A percentile compares a stretch with the other conserved stretches of the same genome.
phyloP scores from a whole-genome alignment of 2,329 filamentous ascomycete species.

The Ampelomyces quisqualis region DNA sequence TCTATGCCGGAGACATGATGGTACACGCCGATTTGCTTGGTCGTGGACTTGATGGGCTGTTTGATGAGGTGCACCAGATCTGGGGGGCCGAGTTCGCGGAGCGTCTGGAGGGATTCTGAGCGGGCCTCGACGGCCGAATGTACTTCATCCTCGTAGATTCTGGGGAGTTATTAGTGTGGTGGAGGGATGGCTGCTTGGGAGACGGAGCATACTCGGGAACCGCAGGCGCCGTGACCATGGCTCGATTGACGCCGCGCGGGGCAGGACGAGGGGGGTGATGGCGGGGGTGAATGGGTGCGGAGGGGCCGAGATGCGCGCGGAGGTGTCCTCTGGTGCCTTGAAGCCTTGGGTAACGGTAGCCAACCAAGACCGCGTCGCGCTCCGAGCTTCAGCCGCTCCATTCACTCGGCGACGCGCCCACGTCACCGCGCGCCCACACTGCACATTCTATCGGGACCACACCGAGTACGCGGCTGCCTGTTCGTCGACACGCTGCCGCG shows the following conservation, averaged over 20 bases:
- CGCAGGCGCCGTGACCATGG: conserved; percentile 47
- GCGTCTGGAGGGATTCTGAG: conserved; percentile 79
- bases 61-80: conserved; percentile 96
- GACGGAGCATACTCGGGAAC: conserved; percentile 45
- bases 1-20: conserved; percentile 98
- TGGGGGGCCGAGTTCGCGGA: conserved; percentile 92
- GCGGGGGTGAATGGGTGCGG: conserved; percentile 11
- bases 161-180: conserved; percentile 48
- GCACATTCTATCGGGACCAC: not conserved
- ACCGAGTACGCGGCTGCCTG: conserved; percentile 9
- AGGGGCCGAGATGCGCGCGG: conserved; percentile 14
- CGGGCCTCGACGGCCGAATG: conserved; percentile 90
- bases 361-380: conserved; percentile 2
- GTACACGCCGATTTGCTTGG: conserved; percentile 82
- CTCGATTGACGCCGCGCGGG: conserved; percentile 30
- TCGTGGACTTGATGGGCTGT: conserved; percentile 60
- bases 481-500: conserved; percentile 4
- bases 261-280: conserved; percentile 9
- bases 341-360: conserved; percentile 14
- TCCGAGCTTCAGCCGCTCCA: conserved; percentile 4
- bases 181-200: conserved; percentile 19
- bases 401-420: conserved; percentile 10
- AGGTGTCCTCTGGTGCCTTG: conserved; percentile 10
- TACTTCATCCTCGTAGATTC: conserved; percentile 89
- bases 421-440: conserved; percentile 7